Evolutionary conservation across 441 rosid species (phyloP).

Genomic region (Populus hybrid): DNA sequence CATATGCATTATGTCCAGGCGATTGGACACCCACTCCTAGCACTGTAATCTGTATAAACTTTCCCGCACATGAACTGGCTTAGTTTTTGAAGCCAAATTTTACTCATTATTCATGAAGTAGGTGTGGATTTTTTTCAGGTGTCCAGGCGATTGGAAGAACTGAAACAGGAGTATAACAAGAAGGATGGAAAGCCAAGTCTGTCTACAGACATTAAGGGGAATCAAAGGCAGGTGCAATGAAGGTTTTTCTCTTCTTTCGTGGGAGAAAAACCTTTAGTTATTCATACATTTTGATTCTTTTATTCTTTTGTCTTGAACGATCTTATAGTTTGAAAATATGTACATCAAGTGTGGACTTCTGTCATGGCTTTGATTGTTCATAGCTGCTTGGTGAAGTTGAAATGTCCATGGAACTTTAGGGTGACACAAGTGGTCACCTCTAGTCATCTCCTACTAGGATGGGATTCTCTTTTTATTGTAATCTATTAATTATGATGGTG

Average conservation of each 20-base stretch:
- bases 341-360: background rate
- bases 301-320: background rate
- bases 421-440: too few relatives aligned
- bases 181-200: conserved; percentile 35
- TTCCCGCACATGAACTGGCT: background rate
- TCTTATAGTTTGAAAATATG: background rate
- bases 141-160: conserved; percentile 61
- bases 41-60: background rate
- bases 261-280: background rate
- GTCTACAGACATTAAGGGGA: conserved; percentile 24
- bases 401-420: background rate
- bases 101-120: background rate
- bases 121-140: conserved; percentile 40
- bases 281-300: background rate
- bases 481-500: background rate
- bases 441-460: background rate
- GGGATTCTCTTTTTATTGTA: background rate
- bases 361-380: background rate
- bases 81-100: background rate
- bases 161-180: conserved; percentile 55
- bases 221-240: conserved; percentile 23
- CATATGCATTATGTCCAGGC: too few relatives aligned
- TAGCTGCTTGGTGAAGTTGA: background rate
- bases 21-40: background rate
- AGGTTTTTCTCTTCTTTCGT: background rate